A percentile compares a stretch with the other conserved stretches of the same genome.
These are phyloP conservation scores for Blastomyces parvus DNA, from an alignment of 2,329 filamentous ascomycete genomes.

Conservation along the genomic window DNA sequence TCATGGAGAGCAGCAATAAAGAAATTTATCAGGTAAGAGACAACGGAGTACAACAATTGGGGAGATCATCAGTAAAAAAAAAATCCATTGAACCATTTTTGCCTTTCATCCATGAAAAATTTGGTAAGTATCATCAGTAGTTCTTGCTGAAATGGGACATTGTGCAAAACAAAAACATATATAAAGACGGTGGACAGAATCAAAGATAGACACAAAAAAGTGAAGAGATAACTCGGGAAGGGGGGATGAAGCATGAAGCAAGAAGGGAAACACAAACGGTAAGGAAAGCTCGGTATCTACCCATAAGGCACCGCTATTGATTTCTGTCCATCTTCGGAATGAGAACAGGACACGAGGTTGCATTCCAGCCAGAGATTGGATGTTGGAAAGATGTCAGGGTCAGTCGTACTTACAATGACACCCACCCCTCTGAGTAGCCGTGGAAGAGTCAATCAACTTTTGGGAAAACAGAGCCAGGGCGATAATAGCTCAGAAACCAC, in stretches of 20 bases:
- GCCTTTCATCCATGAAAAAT: constrained; percentile 3
- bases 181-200: not conserved
- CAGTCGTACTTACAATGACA: not conserved
- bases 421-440: not conserved
- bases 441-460: not conserved
- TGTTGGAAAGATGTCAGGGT: not conserved
- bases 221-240: not conserved
- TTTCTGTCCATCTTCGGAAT: not conserved
- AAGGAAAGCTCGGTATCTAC: constrained; percentile 1
- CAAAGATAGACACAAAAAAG: not conserved
- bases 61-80: not conserved
- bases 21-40: not conserved
- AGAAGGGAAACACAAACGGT: not conserved
- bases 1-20: too few relatives aligned
- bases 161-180: not conserved
- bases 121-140: constrained; percentile 1
- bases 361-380: not conserved
- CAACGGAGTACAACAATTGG: not conserved
- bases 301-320: not conserved
- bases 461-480: not conserved
- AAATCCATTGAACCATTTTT: constrained; percentile 2
- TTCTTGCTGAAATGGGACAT: not conserved
- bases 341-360: not conserved
- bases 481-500: not conserved
- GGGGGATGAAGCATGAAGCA: not conserved